A percentile compares a stretch with the other conserved stretches of the same genome.
Evolutionary conservation across 2,329 filamentous ascomycete species (phyloP).

Genomic region (Colletotrichum euphorbiae): DNA sequence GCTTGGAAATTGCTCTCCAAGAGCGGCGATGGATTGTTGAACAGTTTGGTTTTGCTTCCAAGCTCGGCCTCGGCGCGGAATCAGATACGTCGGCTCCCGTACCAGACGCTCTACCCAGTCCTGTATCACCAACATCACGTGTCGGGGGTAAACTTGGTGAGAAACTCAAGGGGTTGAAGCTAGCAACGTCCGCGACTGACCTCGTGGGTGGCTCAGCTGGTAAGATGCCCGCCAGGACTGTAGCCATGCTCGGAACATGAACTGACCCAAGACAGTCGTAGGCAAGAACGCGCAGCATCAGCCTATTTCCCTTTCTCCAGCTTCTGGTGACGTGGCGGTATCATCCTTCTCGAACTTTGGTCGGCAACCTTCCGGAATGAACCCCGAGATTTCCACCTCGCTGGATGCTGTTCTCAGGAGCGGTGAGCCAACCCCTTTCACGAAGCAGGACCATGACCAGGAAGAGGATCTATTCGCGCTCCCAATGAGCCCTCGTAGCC

Average conservation of each 20-base stretch:
- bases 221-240: constrained; percentile 50
- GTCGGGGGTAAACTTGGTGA: constrained; percentile 78
- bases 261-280: neutral
- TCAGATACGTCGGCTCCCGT: too few relatives aligned
- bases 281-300: constrained; percentile 43
- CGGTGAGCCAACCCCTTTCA: constrained; percentile 42
- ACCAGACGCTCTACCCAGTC: constrained; percentile 40
- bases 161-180: constrained; percentile 81
- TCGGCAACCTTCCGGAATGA: constrained; percentile 9
- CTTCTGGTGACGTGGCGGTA: constrained; percentile 49
- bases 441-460: constrained; percentile 60
- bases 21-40: constrained; percentile 88
- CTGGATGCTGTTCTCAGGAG: constrained; percentile 55
- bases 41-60: constrained; percentile 74
- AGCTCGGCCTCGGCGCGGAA: constrained; percentile 44
- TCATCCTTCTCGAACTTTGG: constrained; percentile 51
- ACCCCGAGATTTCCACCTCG: constrained; percentile 47
- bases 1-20: constrained; percentile 83
- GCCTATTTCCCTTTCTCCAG: constrained; percentile 49
- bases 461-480: constrained; percentile 90
- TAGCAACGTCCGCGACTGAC: constrained; percentile 79
- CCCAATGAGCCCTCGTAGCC: constrained; percentile 86
- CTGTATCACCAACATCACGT: constrained; percentile 72
- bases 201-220: constrained; percentile 65
- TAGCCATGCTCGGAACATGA: neutral